Conservation (phyloP, 2,329 filamentous ascomycete species). For the Fusarium brachygibbosum region DNA sequence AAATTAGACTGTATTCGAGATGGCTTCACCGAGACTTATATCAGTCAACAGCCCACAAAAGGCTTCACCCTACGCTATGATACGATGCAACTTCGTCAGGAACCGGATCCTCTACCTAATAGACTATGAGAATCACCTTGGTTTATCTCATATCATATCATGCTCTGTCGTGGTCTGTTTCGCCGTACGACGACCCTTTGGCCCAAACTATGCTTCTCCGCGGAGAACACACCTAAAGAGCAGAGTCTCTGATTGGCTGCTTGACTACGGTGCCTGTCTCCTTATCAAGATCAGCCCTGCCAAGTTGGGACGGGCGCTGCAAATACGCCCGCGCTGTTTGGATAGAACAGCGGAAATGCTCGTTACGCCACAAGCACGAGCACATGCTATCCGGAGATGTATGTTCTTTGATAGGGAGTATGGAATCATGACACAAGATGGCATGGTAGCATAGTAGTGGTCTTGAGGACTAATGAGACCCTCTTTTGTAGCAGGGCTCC, state of each 20-base stretch:
- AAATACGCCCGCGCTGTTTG: slow-evolving; percentile 29
- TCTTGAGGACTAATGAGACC: slow-evolving; percentile 22
- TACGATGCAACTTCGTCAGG: slow-evolving; percentile 19
- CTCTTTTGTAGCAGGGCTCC: slow-evolving; percentile 30
- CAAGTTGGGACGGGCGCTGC: slow-evolving; percentile 12
- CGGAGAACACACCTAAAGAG: slow-evolving; percentile 26
- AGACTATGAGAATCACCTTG: slow-evolving; percentile 20
- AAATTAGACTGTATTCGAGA: slow-evolving; percentile 3
- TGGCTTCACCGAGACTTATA: slow-evolving; percentile 27
- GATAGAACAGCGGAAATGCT: slow-evolving; percentile 42
- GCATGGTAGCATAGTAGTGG: slow-evolving; percentile 16
- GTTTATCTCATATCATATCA: slow-evolving; percentile 31
- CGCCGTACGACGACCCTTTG: slow-evolving; percentile 42
- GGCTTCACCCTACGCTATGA: slow-evolving; percentile 7
- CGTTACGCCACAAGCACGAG: slow-evolving; percentile 24
- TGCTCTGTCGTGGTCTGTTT: slow-evolving; percentile 32
- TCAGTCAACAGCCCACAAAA: slow-evolving; percentile 24
- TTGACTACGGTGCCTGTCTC: slow-evolving; percentile 14
- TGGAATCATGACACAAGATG: slow-evolving; percentile 20
- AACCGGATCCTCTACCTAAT: slow-evolving; percentile 10
- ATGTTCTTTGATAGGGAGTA: slow-evolving; percentile 40
- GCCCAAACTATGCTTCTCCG: slow-evolving; percentile 40
- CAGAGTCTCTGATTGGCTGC: slow-evolving; percentile 38
- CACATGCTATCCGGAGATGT: slow-evolving; percentile 43
- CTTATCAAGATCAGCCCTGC: slow-evolving; percentile 46